Evolutionary conservation across 768 basidiomycete species (phyloP), one percentile per base, ranked within the genome.

Genomic region (Leucocoprinus leucothites): DNA sequence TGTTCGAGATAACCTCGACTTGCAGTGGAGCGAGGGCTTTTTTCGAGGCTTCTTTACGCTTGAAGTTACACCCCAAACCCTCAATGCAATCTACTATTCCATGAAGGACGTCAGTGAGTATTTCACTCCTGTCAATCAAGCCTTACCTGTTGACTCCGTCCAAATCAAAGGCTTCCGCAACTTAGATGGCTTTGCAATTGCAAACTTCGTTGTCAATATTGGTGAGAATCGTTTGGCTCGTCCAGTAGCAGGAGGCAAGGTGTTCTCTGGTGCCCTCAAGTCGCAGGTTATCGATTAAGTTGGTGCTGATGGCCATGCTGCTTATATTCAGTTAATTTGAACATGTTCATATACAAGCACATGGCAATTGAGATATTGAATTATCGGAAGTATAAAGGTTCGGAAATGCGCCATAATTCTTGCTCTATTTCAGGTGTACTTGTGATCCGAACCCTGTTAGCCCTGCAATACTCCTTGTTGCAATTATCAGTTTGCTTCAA

Each of bases 21-120:
- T 85, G 40, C 82, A 84, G 60, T 85, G 80, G 82, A 80, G 79
- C 57, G 82, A 84, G 65, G 81, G 77, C 7, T 81, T 78, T 6
- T 82, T 71, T 67, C 67, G 82, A 34, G 83, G 83, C 1, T 85
- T 84, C 68, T 83, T 82, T 67, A 79, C 81, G 34, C 68, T 85
- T 9, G 71, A 70, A 25, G 65, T 85, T 56, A 71, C 75, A 60
- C 60, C 79, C n/a, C 53, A 72, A 14, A 69, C 69, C 49, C 61
- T 79, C 43, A 76, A 71, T 26, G 79, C 82, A 18, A 79, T 79
- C 18, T 84, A 77, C 67, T 83, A 76, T 51, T 82, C 78, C 1
- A 81, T 84, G 78, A 61, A 65, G 25, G 70, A 79, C 62, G 69
- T 74, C 50, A 72, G 76, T 78, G 51, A 61, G 79, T 71, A 26